phyloP scores from a whole-genome alignment of 2,329 filamentous ascomycete genomes.

The Fusarium drepaniforme region DNA sequence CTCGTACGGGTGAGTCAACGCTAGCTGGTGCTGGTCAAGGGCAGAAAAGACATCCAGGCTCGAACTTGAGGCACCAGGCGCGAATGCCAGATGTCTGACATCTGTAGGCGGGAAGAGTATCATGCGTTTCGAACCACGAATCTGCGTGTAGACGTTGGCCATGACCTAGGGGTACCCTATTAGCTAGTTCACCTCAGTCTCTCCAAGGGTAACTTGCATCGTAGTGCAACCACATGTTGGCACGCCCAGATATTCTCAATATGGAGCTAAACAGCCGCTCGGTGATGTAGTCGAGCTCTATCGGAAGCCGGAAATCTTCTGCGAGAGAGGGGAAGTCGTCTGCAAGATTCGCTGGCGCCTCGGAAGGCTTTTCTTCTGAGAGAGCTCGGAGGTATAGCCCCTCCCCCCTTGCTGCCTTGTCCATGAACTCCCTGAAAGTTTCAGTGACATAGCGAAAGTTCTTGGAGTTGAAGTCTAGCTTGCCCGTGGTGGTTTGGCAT shows the following conservation, averaged over 20 bases:
- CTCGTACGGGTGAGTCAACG: slow-evolving; percentile 73
- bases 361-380: slow-evolving; percentile 75
- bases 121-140: slow-evolving; percentile 79
- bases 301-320: slow-evolving; percentile 77
- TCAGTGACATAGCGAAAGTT: slow-evolving; percentile 84
- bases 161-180: slow-evolving; percentile 69
- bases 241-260: slow-evolving; percentile 81
- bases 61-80: slow-evolving; percentile 84
- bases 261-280: slow-evolving; percentile 82
- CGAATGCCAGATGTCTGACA: slow-evolving; percentile 76
- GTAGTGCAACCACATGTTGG: slow-evolving; percentile 93
- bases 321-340: slow-evolving; percentile 79
- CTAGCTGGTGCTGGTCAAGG: slow-evolving; percentile 55
- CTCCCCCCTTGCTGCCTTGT: slow-evolving; percentile 68
- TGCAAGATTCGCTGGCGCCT: slow-evolving; percentile 75
- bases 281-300: slow-evolving; percentile 67
- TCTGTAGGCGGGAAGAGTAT: slow-evolving; percentile 84
- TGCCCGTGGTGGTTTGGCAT: slow-evolving; percentile 62
- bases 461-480: slow-evolving; percentile 86
- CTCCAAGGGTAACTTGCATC: slow-evolving; percentile 66
- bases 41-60: slow-evolving; percentile 77
- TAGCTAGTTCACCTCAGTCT: background rate
- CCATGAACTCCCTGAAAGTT: slow-evolving; percentile 74
- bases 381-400: slow-evolving; percentile 84
- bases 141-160: slow-evolving; percentile 87